Evolutionary conservation across 768 basidiomycete genomes (phyloP).

Genomic region (Hypsizygus marmoreus): DNA sequence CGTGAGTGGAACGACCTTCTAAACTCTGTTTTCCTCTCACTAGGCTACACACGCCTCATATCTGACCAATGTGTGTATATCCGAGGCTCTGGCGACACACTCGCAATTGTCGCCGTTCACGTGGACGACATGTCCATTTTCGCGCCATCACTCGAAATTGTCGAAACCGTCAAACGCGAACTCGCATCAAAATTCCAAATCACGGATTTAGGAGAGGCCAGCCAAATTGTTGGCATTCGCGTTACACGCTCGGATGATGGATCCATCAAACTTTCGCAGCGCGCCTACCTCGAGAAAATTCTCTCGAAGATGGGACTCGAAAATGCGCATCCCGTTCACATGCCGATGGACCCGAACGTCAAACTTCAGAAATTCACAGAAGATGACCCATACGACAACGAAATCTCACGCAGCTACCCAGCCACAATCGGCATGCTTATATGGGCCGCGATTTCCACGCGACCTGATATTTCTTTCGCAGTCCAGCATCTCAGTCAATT

Average conservation of each 20-base stretch:
- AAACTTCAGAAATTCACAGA: constrained; percentile 12
- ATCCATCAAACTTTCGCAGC: constrained; percentile 27
- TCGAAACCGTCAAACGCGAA: constrained; percentile 19
- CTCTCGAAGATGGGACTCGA: constrained; percentile 25
- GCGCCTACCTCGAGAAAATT: constrained; percentile 26
- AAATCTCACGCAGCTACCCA: constrained; percentile 1
- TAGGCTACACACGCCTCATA: constrained; percentile 19
- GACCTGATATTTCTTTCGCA: constrained; percentile 41
- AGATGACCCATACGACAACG: not conserved
- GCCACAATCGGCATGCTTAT: constrained; percentile 31
- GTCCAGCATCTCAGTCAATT: constrained; percentile 34
- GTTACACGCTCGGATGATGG: constrained; percentile 21
- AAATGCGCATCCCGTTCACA: constrained; percentile 21
- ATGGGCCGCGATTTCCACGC: constrained; percentile 31
- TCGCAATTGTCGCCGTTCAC: constrained; percentile 23
- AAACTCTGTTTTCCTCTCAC: constrained; percentile 10
- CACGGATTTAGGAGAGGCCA: constrained; percentile 28
- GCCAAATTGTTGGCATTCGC: constrained; percentile 32
- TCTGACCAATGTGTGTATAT: constrained; percentile 24
- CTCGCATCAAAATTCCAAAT: constrained; percentile 29
- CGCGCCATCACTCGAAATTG: constrained; percentile 8
- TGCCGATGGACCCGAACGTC: constrained; percentile 25
- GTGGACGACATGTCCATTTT: constrained; percentile 36
- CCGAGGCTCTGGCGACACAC: constrained; percentile 10
- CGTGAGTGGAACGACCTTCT: constrained; percentile 29